Base-by-base conservation (phyloP, 2,329 filamentous ascomycete species). In the Zasmidium cellare region DNA sequence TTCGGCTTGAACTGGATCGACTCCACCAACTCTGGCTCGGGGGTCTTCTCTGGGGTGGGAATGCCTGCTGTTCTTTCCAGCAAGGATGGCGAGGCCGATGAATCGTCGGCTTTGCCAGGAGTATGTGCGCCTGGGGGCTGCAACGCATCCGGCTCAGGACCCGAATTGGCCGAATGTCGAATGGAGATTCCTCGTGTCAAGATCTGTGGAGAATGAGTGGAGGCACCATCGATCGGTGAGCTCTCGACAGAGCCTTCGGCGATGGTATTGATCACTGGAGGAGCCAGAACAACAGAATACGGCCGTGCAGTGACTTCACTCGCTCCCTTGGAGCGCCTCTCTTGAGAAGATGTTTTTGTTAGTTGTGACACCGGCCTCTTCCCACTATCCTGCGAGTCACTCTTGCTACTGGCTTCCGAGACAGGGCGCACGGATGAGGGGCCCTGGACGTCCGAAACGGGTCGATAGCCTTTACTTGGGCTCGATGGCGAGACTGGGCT, bases 401-500 rank as follows among this genome's bases (percentile, higher is more conserved):
- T 48, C 55, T 46, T 53, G 57, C 50, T 31, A 24, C 25, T 49
- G 14, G 19, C 9, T 11, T 46, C 44, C 7, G 46, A 55, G 3
- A 35, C 9, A n/a, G 53, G 53, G 1, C 44, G 44, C 7, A 19
- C n/a, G 19, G 49, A 19, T 9, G 38, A 31, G 2, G 46, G 20
- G 16, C 12, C 19, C 14, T 22, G 50, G 12, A 62, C 38, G n/a
- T 64, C 56, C 18, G 64, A 65, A 14, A 61, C 56, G 6, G 60
- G 65, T 28, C 62, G 53, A 18, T 55, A 63, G 5, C 19, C 60
- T 44, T 57, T 62, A 19, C 55, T 53, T 18, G 56, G 53, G 28
- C 59, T 64, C 14, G 53, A 51, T 2, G 59, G 61, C n/a, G 64
- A 66, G 6, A 63, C 55, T 6, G 62, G 60, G 53, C 59, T 63